These are phyloP conservation scores for Euphorbia celastroides DNA, from an alignment of 441 rosid species.

Conservation along the genomic window DNA sequence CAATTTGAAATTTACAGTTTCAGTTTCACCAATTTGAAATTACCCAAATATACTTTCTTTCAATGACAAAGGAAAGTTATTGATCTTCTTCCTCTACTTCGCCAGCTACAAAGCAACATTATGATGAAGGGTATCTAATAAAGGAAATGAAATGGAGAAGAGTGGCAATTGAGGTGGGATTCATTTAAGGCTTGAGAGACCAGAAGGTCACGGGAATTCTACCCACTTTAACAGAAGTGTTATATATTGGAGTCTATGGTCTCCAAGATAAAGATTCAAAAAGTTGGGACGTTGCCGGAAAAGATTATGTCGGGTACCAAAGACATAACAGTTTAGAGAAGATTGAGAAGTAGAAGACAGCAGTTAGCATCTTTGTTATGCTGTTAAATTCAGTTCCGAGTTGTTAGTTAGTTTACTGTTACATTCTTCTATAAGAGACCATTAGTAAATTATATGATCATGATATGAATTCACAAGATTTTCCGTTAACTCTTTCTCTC, in stretches of 20 bases:
- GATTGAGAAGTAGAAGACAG: too few relatives aligned
- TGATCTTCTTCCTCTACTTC: neutral
- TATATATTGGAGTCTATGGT: neutral
- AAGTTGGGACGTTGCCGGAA: neutral
- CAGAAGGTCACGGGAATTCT: neutral
- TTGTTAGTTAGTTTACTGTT: too few relatives aligned
- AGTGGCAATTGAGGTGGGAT: neutral
- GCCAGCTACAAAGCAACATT: neutral
- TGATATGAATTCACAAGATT: too few relatives aligned
- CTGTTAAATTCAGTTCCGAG: too few relatives aligned
- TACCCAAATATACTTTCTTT: neutral
- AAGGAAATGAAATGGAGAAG: neutral
- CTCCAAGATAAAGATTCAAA: neutral
- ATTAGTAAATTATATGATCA: too few relatives aligned
- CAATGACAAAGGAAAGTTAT: neutral
- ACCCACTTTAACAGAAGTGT: neutral
- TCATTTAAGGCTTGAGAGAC: neutral
- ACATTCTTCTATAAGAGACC: too few relatives aligned
- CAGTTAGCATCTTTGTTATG: too few relatives aligned
- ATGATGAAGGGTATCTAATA: too few relatives aligned
- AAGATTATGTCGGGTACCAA: too few relatives aligned
- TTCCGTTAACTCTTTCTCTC: too few relatives aligned
- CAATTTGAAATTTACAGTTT: neutral
- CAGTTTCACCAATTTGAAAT: neutral
- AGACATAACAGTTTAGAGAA: too few relatives aligned